Evolutionary conservation across 176 grass and related monocot genomes (phyloP).

Genomic region (Avena atlantica): DNA sequence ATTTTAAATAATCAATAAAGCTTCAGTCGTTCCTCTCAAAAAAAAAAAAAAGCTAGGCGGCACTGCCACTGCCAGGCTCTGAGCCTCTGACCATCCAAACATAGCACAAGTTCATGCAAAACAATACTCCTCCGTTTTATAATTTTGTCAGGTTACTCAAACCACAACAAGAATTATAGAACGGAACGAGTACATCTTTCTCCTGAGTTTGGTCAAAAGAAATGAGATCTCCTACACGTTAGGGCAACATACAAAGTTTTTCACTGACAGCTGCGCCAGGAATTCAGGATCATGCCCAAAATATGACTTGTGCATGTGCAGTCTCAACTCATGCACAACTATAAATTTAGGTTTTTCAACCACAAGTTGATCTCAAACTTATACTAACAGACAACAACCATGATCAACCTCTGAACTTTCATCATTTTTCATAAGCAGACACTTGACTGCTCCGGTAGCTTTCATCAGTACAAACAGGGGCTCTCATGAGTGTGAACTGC

Average conservation of each 20-base stretch:
- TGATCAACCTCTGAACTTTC: neutral
- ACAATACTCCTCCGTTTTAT: too few species aligned
- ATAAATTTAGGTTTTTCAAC: neutral
- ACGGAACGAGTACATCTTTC: neutral
- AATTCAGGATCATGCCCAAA: conserved; percentile 16
- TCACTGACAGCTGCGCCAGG: neutral
- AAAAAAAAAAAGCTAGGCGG: too few species aligned
- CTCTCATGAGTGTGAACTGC: neutral
- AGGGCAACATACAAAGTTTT: neutral
- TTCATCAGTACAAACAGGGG: neutral
- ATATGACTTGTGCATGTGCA: neutral
- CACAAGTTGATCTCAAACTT: neutral
- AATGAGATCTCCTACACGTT: neutral
- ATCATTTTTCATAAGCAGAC: neutral
- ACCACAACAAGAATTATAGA: too few species aligned
- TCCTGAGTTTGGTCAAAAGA: neutral
- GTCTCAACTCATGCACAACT: neutral
- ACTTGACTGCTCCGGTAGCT: neutral
- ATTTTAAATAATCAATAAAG: too few species aligned
- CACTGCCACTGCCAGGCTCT: too few species aligned
- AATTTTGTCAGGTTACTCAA: too few species aligned
- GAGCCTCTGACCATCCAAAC: too few species aligned
- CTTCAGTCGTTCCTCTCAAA: too few species aligned
- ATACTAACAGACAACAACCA: neutral
- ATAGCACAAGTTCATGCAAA: too few species aligned